Percentiles rank a stretch among this genome's conserved stretches.
phyloP scores from a whole-genome alignment of 345 rosid genomes.

The Turnera subulata region DNA sequence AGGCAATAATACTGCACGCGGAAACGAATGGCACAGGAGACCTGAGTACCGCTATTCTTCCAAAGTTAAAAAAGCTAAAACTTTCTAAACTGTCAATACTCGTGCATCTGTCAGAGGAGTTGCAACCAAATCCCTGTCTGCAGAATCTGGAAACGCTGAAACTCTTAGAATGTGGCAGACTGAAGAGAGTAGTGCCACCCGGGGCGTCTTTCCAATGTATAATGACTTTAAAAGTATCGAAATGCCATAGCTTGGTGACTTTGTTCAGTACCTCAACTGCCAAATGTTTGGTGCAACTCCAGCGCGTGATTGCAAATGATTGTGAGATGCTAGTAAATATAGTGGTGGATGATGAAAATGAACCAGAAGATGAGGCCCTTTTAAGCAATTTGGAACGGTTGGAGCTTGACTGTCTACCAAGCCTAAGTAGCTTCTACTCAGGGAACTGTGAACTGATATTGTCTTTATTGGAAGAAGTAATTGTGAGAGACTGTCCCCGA shows the following conservation, averaged over 20 bases:
- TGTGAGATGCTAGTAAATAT: too few species aligned
- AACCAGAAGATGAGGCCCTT: background rate
- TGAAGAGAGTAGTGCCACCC: background rate
- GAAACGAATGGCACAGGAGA: too few species aligned
- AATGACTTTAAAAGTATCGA: background rate
- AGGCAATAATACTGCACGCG: too few species aligned
- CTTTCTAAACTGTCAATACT: too few species aligned
- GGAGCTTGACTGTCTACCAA: background rate
- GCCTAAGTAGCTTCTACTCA: background rate
- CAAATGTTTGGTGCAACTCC: too few species aligned
- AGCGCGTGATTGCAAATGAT: too few species aligned
- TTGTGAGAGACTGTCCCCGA: slow-evolving; percentile 10
- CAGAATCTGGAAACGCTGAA: background rate
- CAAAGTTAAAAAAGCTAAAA: too few species aligned
- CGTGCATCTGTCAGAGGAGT: too few species aligned
- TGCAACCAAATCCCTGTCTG: too few species aligned
- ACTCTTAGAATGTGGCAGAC: background rate
- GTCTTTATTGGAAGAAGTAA: slow-evolving; percentile 5
- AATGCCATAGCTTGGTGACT: too few species aligned
- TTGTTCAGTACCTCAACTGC: too few species aligned
- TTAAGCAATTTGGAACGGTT: background rate
- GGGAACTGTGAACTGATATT: background rate
- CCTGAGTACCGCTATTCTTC: background rate
- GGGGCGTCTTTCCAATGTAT: background rate
- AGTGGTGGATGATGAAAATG: background rate